Conservation (phyloP, 345 rosid genomes). For the Sisymbrium altissimum region DNA sequence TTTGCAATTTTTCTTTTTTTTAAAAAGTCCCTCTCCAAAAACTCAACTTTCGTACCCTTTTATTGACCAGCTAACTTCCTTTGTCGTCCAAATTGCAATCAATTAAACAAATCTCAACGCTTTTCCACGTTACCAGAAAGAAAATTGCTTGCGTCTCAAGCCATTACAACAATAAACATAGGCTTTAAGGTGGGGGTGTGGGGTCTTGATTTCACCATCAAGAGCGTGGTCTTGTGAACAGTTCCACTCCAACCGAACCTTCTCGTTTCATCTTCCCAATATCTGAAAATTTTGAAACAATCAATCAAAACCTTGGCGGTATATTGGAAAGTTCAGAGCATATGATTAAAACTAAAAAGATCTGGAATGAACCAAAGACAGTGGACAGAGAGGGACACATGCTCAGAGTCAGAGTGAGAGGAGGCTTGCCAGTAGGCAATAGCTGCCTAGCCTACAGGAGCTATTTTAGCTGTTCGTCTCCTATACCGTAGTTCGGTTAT, state of each 20-base stretch:
- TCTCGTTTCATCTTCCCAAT: conserved; percentile 90
- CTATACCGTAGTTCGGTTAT: neutral
- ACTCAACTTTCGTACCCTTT: neutral
- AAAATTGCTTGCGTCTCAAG: neutral
- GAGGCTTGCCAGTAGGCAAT: too few species aligned
- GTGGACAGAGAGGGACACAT: too few species aligned
- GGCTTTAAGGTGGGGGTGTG: conserved; percentile 30
- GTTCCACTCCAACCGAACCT: conserved; percentile 77
- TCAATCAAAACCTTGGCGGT: neutral
- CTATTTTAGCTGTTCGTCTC: neutral
- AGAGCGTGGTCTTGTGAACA: conserved; percentile 80
- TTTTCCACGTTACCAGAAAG: neutral
- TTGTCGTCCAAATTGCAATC: neutral
- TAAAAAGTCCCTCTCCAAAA: neutral
- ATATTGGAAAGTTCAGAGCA: neutral
- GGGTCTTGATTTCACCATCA: conserved; percentile 46
- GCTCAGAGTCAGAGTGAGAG: too few species aligned
- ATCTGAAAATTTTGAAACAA: conserved; percentile 40
- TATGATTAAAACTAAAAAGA: neutral
- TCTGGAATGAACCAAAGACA: neutral
- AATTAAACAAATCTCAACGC: neutral
- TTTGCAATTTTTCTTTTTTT: too few species aligned
- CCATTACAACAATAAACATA: conserved; percentile 51
- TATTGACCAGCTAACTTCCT: conserved; percentile 1
- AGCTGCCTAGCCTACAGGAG: too few species aligned